A percentile compares a stretch with the other conserved stretches of the same genome.
phyloP scores from a whole-genome alignment of 1,284 basidiomycete genomes.

The Vanrija humicola region DNA sequence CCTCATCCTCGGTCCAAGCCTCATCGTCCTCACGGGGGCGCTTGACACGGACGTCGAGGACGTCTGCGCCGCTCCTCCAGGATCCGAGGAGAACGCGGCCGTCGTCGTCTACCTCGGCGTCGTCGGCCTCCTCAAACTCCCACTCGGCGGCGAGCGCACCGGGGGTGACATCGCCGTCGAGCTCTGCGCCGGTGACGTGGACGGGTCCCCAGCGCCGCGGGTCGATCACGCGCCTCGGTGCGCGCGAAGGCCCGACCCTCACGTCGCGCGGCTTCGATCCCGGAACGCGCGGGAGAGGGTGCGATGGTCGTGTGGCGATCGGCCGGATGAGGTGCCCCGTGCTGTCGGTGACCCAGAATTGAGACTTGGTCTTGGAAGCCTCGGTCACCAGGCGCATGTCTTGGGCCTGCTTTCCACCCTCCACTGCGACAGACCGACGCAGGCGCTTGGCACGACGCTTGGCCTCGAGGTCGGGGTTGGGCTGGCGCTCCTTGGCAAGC shows the following conservation, averaged over 20 bases:
- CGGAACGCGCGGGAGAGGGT: constrained; percentile 21
- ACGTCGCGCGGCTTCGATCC: background rate
- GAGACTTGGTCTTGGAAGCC: background rate
- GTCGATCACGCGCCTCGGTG: constrained; percentile 34
- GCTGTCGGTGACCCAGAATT: constrained; percentile 39
- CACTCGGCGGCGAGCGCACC: background rate
- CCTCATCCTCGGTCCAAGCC: constrained; percentile 4
- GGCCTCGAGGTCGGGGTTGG: constrained; percentile 13
- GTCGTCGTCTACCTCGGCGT: constrained; percentile 9
- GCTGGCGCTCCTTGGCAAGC: constrained; percentile 22
- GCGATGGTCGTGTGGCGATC: constrained; percentile 35
- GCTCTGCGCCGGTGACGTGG: constrained; percentile 12
- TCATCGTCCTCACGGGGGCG: background rate
- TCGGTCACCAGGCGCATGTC: constrained; percentile 37
- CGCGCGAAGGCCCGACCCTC: constrained; percentile 10
- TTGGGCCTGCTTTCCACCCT: constrained; percentile 40
- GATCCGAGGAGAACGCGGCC: constrained; percentile 10
- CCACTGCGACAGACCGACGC: constrained; percentile 4
- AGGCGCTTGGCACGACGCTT: constrained; percentile 6
- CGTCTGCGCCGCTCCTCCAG: constrained; percentile 9
- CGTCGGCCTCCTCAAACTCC: constrained; percentile 10
- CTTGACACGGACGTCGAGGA: constrained; percentile 1
- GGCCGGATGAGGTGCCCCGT: constrained; percentile 34
- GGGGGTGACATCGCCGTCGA: constrained; percentile 1
- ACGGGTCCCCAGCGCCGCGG: constrained; percentile 22